Evolutionary conservation across 306 rosid genomes (phyloP), one percentile per base, ranked within the genome.

Genomic region (Prunus padus): DNA sequence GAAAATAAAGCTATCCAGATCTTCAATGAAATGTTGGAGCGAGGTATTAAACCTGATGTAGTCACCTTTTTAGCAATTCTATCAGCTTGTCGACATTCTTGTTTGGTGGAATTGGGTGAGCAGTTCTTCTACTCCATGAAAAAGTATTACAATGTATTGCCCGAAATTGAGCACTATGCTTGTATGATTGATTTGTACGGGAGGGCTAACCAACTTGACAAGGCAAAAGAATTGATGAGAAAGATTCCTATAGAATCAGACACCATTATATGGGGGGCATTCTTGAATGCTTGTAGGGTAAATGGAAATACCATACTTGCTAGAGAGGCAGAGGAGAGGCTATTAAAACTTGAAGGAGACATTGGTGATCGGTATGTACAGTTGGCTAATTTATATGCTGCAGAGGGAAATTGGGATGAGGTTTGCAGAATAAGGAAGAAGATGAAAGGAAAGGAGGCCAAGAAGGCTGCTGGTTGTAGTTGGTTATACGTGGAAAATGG

Each of bases 161-260:
- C 93, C 1, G 92, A 90, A 74, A 69, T 71, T 61, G 82, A 92
- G 71, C 93, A 92, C 81, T 90, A 87, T 75, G 92, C 96, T 40
- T 92, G 97, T 78, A 87, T 92, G 92, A 85, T 92, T 73, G 97
- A 92, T 82, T 80, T 92, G 85, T 92, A 92, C 69, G 97, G 96
- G 67, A 88, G 88, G 88, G 89, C 84, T 78, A 82, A 87, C 52
- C 81, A 78, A 79, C 76, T 92, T 51, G 89, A 87, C 49, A 92
- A 87, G 82, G 92, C 89, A 40, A 51, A 77, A 46, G 80, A 73
- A 13, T 86, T 88, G 76, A 90, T 90, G 84, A 84, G 49, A 56
- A 87, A 66, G 72, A 88, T 92, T 76, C 90, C 90, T 50, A 59
- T 76, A 50, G 76, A 84, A 65, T 70, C 80, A 62, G 97, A 92